A percentile compares a stretch with the other conserved stretches of the same genome.
phyloP scores from a whole-genome alignment of 2,329 filamentous ascomycete species.

The Beauveria medogensis region DNA sequence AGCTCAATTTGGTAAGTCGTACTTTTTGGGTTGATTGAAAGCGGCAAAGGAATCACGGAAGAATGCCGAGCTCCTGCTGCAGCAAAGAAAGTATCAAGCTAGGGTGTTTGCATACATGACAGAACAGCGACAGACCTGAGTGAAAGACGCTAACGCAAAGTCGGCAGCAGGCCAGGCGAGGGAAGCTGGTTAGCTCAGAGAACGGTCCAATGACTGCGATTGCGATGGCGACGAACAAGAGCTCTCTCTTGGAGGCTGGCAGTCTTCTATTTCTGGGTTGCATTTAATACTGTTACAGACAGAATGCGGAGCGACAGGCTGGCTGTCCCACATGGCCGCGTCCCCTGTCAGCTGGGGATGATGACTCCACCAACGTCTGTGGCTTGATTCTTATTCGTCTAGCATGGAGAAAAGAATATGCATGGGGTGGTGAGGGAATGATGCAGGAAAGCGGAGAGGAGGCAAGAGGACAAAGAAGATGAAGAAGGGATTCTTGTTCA shows the following conservation, averaged over 20 bases:
- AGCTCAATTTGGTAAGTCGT: neutral
- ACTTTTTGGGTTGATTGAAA: neutral
- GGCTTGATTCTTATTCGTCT: neutral
- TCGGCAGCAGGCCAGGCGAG: neutral
- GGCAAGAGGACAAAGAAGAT: neutral
- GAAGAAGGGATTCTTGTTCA: neutral
- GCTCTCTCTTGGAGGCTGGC: neutral
- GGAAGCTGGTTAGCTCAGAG: neutral
- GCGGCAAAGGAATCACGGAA: neutral
- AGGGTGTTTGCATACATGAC: neutral
- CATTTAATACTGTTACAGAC: neutral
- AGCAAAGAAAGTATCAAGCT: neutral
- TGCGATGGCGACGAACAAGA: neutral
- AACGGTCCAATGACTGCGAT: neutral
- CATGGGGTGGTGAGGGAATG: neutral
- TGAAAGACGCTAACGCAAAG: neutral
- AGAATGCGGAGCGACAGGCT: neutral
- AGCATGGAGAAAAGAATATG: neutral
- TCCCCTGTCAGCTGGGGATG: constrained; percentile 5
- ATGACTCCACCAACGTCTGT: neutral
- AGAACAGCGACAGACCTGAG: neutral
- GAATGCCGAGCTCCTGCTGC: constrained; percentile 4
- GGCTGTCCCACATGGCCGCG: neutral
- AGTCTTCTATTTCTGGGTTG: neutral
- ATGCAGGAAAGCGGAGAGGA: neutral